Conservation (phyloP, 1,284 basidiomycete species). For the Austroboletus novae-zelandiae region DNA sequence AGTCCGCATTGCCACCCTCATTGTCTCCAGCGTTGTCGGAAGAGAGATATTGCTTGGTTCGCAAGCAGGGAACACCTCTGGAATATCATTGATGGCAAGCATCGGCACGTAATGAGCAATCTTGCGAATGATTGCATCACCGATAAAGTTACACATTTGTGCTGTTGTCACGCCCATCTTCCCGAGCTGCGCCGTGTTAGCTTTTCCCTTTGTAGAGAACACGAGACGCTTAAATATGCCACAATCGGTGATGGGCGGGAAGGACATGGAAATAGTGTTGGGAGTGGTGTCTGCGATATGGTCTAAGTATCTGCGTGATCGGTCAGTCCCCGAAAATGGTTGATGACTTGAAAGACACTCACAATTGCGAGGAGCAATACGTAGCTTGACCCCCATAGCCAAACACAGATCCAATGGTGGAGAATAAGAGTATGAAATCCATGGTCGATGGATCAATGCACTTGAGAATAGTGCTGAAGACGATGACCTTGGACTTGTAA, state of each 20-base stretch:
- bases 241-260: conserved; percentile 34
- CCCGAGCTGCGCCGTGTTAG: conserved; percentile 29
- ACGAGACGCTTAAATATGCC: conserved; percentile 33
- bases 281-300: conserved; percentile 28
- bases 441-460: conserved; percentile 26
- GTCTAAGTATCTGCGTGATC: conserved; percentile 24
- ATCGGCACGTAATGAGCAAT: conserved; percentile 32
- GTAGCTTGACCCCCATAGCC: conserved; percentile 35
- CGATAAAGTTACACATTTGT: conserved; percentile 33
- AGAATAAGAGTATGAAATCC: conserved; percentile 34
- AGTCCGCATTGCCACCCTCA: conserved; percentile 13
- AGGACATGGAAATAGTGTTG: conserved; percentile 32
- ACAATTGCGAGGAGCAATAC: conserved; percentile 32
- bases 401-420: conserved; percentile 32
- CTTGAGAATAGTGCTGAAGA: conserved; percentile 23
- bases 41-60: conserved; percentile 25
- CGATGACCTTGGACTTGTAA: conserved; percentile 31
- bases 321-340: neutral
- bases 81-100: conserved; percentile 24
- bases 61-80: conserved; percentile 24
- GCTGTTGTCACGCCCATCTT: conserved; percentile 33
- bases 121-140: conserved; percentile 29
- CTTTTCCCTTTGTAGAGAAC: conserved; percentile 24
- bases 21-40: conserved; percentile 6
- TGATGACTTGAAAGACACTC: neutral